Base-by-base conservation (phyloP, 345 rosid genomes). In the Salix dunnii region DNA sequence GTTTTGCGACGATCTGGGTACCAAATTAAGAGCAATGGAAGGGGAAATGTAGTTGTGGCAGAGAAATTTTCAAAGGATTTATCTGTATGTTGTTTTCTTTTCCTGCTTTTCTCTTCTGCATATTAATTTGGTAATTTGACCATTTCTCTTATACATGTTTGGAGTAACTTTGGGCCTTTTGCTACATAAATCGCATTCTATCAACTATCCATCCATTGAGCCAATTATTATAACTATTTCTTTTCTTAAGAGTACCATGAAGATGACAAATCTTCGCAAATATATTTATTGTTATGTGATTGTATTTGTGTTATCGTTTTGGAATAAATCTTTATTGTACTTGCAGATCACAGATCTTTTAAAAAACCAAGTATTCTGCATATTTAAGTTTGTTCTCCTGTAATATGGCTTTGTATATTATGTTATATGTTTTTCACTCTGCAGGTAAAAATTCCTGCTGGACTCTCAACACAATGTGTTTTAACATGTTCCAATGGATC, bases 361-460 rank as follows among this genome's bases (percentile, higher is more conserved):
- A 38, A 38, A 58, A n/a, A 12, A 42, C 17, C 14, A 14, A 61
- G 33, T 33, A 67, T 33, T 38, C 21, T 67, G 38, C 65, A 53
- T n/a, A 9, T 46, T 2, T n/a, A 76, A 3, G 1, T 66, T 64
- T 23, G 1, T 46, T 30, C 18, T 62, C 61, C 67, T 30, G 28
- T 23, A 21, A 9, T 53, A 40, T 42, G 20, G 23, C 7, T 28
- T n/a, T 65, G 16, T 28, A 31, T 68, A 43, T 33, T 20, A 62
- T 51, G 28, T 48, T 66, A 43, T 9, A 25, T 77, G 63, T 46
- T 55, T 76, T 51, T 84, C 70, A 35, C 67, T 23, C 74, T 80
- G 85, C 95, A 94, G 98, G 89, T 92, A 49, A 92, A 88, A 87
- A 88, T 94, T 81, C 97, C 97, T 43, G 82, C 87, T 82, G 97